These are phyloP conservation scores for Nothomitra cinnamomea DNA, from an alignment of 2,329 filamentous ascomycete genomes.

Conservation along the genomic window DNA sequence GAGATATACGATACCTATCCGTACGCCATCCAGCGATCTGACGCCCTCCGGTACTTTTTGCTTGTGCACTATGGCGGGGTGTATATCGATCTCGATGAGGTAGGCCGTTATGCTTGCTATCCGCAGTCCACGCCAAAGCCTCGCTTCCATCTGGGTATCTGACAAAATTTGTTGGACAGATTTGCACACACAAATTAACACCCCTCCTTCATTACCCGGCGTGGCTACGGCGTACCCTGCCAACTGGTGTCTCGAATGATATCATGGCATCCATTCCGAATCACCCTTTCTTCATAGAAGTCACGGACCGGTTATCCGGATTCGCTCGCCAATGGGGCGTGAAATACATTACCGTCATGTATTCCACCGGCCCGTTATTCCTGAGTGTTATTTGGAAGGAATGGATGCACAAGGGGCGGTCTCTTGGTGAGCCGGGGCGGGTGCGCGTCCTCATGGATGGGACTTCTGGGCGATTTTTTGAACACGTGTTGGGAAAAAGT, in stretches of 20 bases:
- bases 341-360: constrained; percentile 67
- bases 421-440: constrained; percentile 30
- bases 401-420: constrained; percentile 39
- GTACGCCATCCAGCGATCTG: constrained; percentile 61
- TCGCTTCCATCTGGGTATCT: no score
- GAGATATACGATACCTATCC: constrained; percentile 56
- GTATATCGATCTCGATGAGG: constrained; percentile 65
- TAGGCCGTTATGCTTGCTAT: constrained; percentile 19
- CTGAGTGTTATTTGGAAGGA: constrained; percentile 60
- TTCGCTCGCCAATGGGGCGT: constrained; percentile 53
- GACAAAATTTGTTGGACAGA: constrained; percentile 30
- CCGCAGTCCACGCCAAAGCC: no score
- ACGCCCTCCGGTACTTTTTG: constrained; percentile 65
- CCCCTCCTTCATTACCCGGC: constrained; percentile 53
- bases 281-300: constrained; percentile 57
- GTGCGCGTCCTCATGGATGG: constrained; percentile 52
- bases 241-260: constrained; percentile 68
- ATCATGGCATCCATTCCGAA: constrained; percentile 59
- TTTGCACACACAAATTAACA: constrained; percentile 50
- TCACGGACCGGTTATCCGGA: constrained; percentile 41
- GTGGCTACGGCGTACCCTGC: constrained; percentile 52
- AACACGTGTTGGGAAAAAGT: constrained; percentile 43
- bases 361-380: constrained; percentile 59
- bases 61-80: constrained; percentile 62
- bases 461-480: constrained; percentile 56